phyloP scores from a whole-genome alignment of 768 basidiomycete genomes.

The Xerocomellus intermedius region DNA sequence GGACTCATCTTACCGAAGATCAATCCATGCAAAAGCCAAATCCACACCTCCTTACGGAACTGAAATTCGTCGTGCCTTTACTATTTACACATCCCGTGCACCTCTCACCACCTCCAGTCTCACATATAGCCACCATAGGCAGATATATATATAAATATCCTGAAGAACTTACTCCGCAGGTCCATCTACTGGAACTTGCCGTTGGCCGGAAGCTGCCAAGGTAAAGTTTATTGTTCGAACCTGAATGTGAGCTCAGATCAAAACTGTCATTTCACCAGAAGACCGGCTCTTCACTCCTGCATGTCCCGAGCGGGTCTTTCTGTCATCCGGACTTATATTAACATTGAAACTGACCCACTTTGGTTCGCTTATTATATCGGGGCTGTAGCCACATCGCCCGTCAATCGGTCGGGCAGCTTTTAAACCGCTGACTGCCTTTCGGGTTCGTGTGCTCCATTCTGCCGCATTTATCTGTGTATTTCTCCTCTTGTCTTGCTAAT shows the following conservation, averaged over 20 bases:
- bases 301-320: constrained; percentile 28
- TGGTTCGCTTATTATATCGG: constrained; percentile 29
- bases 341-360: constrained; percentile 27
- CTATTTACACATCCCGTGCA: constrained; percentile 9
- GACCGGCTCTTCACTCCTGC: constrained; percentile 22
- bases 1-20: constrained; percentile 32
- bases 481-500: constrained; percentile 19
- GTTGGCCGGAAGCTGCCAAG: constrained; percentile 25
- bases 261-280: constrained; percentile 23
- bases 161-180: constrained; percentile 25
- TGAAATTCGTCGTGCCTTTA: constrained; percentile 25
- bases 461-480: constrained; percentile 17
- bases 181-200: constrained; percentile 29
- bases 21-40: constrained; percentile 35
- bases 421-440: constrained; percentile 21
- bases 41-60: constrained; percentile 32
- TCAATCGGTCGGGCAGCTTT: constrained; percentile 22
- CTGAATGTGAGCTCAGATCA: constrained; percentile 25
- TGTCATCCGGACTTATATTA: constrained; percentile 32
- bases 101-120: constrained; percentile 4
- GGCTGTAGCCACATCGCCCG: constrained; percentile 27
- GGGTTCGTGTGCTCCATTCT: constrained; percentile 26
- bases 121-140: background rate
- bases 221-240: constrained; percentile 31
- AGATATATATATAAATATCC: constrained; percentile 11